Base-by-base conservation (phyloP, 2,329 filamentous ascomycete species). In the Beauveria medogensis region DNA sequence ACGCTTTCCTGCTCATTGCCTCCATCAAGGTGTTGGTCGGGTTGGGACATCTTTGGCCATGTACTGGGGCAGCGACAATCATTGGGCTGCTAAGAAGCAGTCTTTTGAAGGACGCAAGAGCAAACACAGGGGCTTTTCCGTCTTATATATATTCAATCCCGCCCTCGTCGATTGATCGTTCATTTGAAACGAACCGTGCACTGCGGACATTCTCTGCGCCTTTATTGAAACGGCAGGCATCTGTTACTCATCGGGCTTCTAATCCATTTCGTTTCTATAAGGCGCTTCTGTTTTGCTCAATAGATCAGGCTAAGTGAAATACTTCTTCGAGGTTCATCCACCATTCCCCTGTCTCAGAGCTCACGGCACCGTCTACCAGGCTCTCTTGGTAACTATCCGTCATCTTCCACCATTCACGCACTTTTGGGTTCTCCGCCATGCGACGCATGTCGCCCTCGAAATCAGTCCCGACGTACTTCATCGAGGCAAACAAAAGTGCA, bases 341-440 rank as follows among this genome's bases (percentile, higher is more conserved):
- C 87, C 87, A 90, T 65, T 78, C 79, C 2, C 83, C 85, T 6
- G 80, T 78, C 65, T 82, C 80, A 63, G 83, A 86, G 63, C 78
- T 80, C 66, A 76, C 79, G 2, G 84, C 84, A 0, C 84, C 85
- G 0, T 80, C 77, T 2, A 87, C 82, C 34, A 88, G 69, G 50
- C 78, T 81, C 72, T 85, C 86, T 74, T 92, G 90, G 78, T 86
- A 90, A 16, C 78, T 78, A 71, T 93, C 90, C 55, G 90, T 92
- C 85, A 92, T 87, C 62, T 77, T 77, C 89, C 89, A 93, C 90
- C 90, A 93, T 71, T 89, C 85, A 60, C 84, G 81, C 40, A 92
- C 87, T 69, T 86, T 87, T 1, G 83, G 81, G 66, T 92, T 91
- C 61, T 83, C 84, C 1, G 81, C 79, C 89, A 92, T 92, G 63